Conservation (phyloP, 148 eudicot species). For the Salicornia ramosissima region DNA sequence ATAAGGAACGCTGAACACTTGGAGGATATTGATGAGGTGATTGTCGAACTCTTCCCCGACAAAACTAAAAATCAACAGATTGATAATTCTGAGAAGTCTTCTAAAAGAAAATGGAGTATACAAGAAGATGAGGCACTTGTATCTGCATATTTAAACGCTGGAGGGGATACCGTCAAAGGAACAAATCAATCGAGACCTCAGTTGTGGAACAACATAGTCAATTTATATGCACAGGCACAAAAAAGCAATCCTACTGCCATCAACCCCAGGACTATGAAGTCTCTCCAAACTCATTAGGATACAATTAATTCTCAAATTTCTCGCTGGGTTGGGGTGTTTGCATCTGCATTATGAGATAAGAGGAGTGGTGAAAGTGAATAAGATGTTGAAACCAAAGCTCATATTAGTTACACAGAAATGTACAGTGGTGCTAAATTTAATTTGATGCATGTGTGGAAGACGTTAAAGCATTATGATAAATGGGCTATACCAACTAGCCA, state of each 20-base stretch:
- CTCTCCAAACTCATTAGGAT: background rate
- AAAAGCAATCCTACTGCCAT: background rate
- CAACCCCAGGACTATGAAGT: background rate
- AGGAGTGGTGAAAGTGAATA: background rate
- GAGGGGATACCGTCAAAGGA: background rate
- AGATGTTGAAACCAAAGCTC: background rate
- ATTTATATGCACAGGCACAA: background rate
- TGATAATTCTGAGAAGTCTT: background rate
- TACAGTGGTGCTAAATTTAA: too few species aligned
- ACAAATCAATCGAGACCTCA: background rate
- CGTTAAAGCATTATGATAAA: too few species aligned
- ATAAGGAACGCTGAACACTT: background rate
- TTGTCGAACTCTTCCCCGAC: background rate
- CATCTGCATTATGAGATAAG: background rate
- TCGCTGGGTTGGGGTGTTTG: background rate
- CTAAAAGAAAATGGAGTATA: background rate
- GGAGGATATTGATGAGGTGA: background rate
- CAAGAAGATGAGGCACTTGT: slow-evolving; percentile 9
- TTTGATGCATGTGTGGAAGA: too few species aligned
- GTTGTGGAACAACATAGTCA: background rate
- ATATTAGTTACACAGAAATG: too few species aligned
- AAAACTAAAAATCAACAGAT: background rate
- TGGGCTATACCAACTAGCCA: too few species aligned
- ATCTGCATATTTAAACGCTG: slow-evolving; percentile 3
- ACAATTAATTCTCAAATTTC: background rate